Base-by-base conservation (phyloP, 2,329 filamentous ascomycete species). In the Aspergillus sojae region DNA sequence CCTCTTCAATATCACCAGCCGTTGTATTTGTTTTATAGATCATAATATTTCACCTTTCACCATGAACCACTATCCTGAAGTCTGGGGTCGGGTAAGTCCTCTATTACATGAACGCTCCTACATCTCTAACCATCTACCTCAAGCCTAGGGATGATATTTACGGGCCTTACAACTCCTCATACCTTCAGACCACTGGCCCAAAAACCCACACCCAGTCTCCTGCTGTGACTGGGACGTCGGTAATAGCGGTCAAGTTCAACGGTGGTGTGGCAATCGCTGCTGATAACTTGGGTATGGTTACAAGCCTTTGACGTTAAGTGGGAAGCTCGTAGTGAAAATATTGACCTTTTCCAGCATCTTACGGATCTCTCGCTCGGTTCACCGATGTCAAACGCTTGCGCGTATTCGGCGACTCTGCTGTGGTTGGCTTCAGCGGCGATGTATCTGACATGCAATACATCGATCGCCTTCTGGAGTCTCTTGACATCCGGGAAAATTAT, bases 401-500 rank as follows among this genome's bases (percentile, higher is more conserved):
- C 73, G 86, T 89, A 72, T 98, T 98, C 81, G 92, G 93, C 81
- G 85, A 89, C 69, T 88, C 89, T 68, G 89, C 93, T 34, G 87
- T 98, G 65, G 86, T 99, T 75, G 95, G 95, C 74, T 96, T 98
- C 82, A 93, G 93, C 78, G 95, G 95, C 79, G 95, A 99, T 83
- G 90, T 99, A 72, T 96, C 92, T 68, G 95, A 99, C 84, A 98
- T 99, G 95, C 95, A 99, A 84, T 96, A 96, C 84, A 89, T 99
- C 71, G 91, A 97, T 86, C 85, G 95, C 72, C 88, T 97, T 75
- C 90, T 99, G 71, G 90, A 87, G 75, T 91, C 92, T 67, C 90
- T 98, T 72, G 89, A 91, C 77, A 93, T 96, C 79, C 86, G 91
- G 78, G 94, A 98, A 84, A 91, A 93, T 77, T 98, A 99, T 84